Conservation (phyloP, 345 rosid species). For the Citrus glauca region DNA sequence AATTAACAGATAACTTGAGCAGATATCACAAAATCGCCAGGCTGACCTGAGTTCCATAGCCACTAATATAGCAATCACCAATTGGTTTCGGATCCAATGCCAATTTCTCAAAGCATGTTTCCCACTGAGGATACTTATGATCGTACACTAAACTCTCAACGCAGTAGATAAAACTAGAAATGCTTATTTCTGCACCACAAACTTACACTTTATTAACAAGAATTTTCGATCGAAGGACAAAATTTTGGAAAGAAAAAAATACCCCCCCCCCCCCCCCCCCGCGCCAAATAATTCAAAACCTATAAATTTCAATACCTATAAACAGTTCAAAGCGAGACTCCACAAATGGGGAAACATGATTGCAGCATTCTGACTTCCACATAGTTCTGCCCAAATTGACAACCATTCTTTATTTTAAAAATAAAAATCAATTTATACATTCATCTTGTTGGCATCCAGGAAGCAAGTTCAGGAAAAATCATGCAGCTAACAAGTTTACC, state of each 20-base stretch:
- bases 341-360: too few species aligned
- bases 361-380: constrained; percentile 62
- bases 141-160: constrained; percentile 58
- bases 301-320: too few species aligned
- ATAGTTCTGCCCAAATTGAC: constrained; percentile 73
- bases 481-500: background rate
- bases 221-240: background rate
- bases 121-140: constrained; percentile 54
- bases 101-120: constrained; percentile 61
- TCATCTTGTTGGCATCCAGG: background rate
- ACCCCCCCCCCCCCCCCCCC: rapidly evolving
- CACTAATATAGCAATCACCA: constrained; percentile 56
- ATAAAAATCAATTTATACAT: background rate
- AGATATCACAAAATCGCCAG: background rate
- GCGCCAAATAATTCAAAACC: too few species aligned
- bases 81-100: constrained; percentile 54
- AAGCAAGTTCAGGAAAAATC: too few species aligned
- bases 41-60: constrained; percentile 62
- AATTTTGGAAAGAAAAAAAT: too few species aligned
- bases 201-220: constrained; percentile 9
- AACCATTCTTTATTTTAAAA: constrained; percentile 59
- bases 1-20: background rate
- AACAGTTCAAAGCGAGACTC: too few species aligned
- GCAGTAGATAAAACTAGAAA: constrained; percentile 73
- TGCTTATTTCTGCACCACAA: constrained; percentile 57